Conservation (phyloP, 495 filamentous ascomycete genomes). For the Venustampulla echinocandica region DNA sequence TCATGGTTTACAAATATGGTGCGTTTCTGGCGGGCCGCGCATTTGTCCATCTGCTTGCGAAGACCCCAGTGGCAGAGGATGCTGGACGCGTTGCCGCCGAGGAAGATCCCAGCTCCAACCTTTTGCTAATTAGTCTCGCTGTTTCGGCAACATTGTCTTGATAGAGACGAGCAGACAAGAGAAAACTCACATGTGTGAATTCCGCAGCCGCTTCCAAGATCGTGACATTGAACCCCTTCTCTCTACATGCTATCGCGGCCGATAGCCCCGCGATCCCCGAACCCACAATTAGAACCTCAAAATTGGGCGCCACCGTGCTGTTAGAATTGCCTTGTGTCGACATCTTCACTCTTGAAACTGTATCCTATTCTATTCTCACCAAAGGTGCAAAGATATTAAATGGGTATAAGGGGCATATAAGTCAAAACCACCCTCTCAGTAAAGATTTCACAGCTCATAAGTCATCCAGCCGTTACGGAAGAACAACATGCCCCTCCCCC, state of each 20-base stretch:
- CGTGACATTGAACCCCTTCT: background rate
- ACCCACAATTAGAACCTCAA: background rate
- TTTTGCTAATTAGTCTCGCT: background rate
- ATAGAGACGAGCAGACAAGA: background rate
- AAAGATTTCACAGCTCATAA: too few species aligned
- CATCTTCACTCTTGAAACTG: background rate
- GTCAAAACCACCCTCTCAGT: too few species aligned
- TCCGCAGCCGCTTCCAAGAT: background rate
- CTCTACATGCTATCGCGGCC: background rate
- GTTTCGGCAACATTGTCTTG: background rate
- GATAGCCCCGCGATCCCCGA: slow-evolving; percentile 1
- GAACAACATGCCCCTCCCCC: too few species aligned
- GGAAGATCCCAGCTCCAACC: background rate
- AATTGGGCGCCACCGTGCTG: background rate
- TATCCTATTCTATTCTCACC: background rate
- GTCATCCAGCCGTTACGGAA: too few species aligned
- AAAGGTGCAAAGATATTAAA: too few species aligned
- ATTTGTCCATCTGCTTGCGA: background rate
- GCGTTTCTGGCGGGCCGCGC: background rate
- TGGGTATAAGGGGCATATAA: too few species aligned
- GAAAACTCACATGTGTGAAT: background rate
- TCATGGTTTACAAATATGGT: background rate
- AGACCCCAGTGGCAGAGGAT: background rate
- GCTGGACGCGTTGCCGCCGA: background rate
- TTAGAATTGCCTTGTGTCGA: background rate